Evolutionary conservation across 2,329 filamentous ascomycete genomes (phyloP).

Genomic region (Colletotrichum tropicicola): DNA sequence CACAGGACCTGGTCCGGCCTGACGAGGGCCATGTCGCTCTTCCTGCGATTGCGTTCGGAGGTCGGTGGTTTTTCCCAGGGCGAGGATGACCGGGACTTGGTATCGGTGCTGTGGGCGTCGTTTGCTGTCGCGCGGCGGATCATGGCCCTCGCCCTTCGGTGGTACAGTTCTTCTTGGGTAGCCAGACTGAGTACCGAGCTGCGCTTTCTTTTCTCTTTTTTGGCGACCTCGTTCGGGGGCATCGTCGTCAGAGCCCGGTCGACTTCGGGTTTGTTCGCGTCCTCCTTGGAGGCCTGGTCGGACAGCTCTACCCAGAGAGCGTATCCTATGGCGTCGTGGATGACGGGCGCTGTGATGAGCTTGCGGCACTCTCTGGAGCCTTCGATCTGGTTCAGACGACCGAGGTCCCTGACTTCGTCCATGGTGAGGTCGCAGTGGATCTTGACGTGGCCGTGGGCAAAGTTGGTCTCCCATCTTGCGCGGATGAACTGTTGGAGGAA

Average conservation of each 20-base stretch:
- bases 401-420: background rate
- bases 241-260: background rate
- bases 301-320: conserved; percentile 8
- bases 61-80: background rate
- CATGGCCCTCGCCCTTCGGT: too few relatives aligned
- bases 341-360: conserved; percentile 21
- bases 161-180: too few relatives aligned
- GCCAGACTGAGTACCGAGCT: too few relatives aligned
- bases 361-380: conserved; percentile 5
- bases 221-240: background rate
- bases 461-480: background rate
- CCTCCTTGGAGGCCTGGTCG: background rate
- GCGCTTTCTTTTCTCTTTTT: background rate
- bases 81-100: background rate
- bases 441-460: conserved; percentile 14
- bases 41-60: background rate
- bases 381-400: background rate
- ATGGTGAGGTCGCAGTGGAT: conserved; percentile 20
- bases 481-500: background rate
- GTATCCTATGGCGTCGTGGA: conserved; percentile 18
- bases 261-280: background rate
- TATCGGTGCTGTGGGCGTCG: background rate
- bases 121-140: too few relatives aligned
- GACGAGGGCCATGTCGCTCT: background rate
- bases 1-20: background rate